These are phyloP conservation scores for Rhododendron williamsianum DNA, from an alignment of 148 eudicot species.

Conservation along the genomic window DNA sequence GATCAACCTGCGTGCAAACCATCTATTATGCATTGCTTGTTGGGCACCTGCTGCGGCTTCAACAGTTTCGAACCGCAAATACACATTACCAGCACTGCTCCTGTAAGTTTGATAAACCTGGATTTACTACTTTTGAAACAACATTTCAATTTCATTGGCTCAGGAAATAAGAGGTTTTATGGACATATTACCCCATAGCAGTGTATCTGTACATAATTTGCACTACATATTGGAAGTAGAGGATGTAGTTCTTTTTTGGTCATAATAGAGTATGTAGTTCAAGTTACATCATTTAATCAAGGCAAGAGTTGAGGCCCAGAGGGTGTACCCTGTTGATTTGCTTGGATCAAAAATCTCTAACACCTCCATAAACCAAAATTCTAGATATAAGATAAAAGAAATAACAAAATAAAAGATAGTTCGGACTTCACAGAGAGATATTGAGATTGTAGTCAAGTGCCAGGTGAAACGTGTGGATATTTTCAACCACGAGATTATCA, in stretches of 20 bases:
- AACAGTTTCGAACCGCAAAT: slow-evolving; percentile 65
- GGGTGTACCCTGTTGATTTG: neutral
- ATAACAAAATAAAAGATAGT: neutral
- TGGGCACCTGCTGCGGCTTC: slow-evolving; percentile 80
- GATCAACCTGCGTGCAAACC: slow-evolving; percentile 90
- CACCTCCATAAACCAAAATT: neutral
- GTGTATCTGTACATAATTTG: neutral
- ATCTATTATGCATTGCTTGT: slow-evolving; percentile 78
- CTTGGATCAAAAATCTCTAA: neutral
- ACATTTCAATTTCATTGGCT: neutral
- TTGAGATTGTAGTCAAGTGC: neutral
- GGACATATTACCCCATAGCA: neutral
- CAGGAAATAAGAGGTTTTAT: neutral
- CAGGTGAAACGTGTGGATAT: neutral
- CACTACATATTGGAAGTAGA: neutral
- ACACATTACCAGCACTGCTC: slow-evolving; percentile 88
- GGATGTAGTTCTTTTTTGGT: neutral
- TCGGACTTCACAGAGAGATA: neutral
- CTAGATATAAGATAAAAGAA: neutral
- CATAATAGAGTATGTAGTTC: neutral
- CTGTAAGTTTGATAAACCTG: slow-evolving; percentile 26
- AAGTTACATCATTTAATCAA: neutral
- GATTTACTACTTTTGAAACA: neutral
- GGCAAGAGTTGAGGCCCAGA: neutral
- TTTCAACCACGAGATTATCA: neutral